Evolutionary conservation across 2,329 filamentous ascomycete genomes (phyloP), one percentile per base, ranked within the genome.

Genomic region (Pyricularia sp.): DNA sequence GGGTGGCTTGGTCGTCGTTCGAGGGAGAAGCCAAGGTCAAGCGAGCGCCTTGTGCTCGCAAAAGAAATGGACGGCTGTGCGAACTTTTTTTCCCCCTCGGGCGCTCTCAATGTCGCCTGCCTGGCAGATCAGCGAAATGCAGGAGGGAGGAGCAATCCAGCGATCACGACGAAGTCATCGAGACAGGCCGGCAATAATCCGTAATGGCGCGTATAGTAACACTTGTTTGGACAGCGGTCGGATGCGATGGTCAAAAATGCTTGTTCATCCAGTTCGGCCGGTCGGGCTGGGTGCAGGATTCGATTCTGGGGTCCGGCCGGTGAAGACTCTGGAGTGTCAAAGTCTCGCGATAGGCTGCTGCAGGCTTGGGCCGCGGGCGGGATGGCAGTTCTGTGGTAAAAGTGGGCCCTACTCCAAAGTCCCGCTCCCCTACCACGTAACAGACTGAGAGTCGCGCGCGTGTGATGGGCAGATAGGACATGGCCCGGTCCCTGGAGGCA

Each of bases 331-430:
- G 59, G 25, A 28, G 25, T 63, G 59, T 28, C 23, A 63, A 26
- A 63, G 59, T 28, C 59, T 63, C 59, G 59, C 59, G 59, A 63
- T 63, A 63, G 59, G 59, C 59, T 63, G 59, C 59, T 63, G 59
- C 59, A 63, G 59, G 42, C 42, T 50, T 50, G 42, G 42, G 42
- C 42, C 42, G 42, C 42, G 42, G 23, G 59, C 59, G 59, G 59
- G 59, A 63, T 63, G 59, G 59, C 26, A 63, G 25, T 26, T 63
- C 23, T 63, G 59, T 28, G 59, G 25, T 2, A 26, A 63, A 63
- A 63, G 59, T 63, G 59, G 59, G 59, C 4, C 59, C 25, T 17
- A 26, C 25, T 26, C 26, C 59, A 26, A 63, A 63, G 59, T 63
- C 59, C 59, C 59, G 59, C 59, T 28, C 12, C 58, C 58, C 42